Percentiles rank a stretch among this genome's conserved stretches.
These are phyloP conservation scores for Magnaporthiopsis incrustans DNA, from an alignment of 2,329 filamentous ascomycete genomes.

Conservation along the genomic window DNA sequence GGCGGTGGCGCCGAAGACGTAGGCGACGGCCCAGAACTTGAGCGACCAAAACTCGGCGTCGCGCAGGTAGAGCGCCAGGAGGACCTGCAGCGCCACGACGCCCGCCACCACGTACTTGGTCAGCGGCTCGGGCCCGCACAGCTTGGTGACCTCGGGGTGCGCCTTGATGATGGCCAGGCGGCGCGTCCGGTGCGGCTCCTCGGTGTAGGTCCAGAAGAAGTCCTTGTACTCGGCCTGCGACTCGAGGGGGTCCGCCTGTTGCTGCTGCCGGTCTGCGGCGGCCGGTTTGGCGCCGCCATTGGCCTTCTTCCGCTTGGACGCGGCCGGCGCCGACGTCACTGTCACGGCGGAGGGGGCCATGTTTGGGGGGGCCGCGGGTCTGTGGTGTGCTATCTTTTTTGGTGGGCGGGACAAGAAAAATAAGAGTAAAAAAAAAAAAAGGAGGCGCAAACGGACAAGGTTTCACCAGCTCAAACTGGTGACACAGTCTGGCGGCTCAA, in stretches of 20 bases:
- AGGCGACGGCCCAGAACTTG: constrained; percentile 79
- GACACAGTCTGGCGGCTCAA: background rate
- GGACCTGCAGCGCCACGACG: constrained; percentile 76
- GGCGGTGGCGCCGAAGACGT: constrained; percentile 85
- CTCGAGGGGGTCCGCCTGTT: constrained; percentile 22
- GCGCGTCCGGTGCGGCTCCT: constrained; percentile 89
- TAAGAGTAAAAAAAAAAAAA: background rate
- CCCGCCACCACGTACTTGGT: constrained; percentile 86
- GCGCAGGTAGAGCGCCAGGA: constrained; percentile 68
- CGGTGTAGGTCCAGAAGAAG: constrained; percentile 99
- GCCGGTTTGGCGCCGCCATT: constrained; percentile 5
- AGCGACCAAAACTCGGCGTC: constrained; percentile 73
- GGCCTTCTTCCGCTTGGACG: constrained; percentile 16
- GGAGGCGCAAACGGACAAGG: background rate
- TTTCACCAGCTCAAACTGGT: background rate
- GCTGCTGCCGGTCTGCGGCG: background rate
- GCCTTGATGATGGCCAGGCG: constrained; percentile 95
- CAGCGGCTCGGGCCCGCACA: constrained; percentile 90
- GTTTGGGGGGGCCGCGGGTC: too few species aligned
- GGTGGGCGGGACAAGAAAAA: background rate
- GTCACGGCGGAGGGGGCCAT: constrained; percentile 22
- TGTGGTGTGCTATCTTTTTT: background rate
- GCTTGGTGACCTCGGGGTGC: constrained; percentile 94
- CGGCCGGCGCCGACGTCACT: constrained; percentile 15
- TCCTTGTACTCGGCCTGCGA: constrained; percentile 36